Evolutionary conservation across 768 basidiomycete species (phyloP).

Genomic region (Termitomyces titanicus): DNA sequence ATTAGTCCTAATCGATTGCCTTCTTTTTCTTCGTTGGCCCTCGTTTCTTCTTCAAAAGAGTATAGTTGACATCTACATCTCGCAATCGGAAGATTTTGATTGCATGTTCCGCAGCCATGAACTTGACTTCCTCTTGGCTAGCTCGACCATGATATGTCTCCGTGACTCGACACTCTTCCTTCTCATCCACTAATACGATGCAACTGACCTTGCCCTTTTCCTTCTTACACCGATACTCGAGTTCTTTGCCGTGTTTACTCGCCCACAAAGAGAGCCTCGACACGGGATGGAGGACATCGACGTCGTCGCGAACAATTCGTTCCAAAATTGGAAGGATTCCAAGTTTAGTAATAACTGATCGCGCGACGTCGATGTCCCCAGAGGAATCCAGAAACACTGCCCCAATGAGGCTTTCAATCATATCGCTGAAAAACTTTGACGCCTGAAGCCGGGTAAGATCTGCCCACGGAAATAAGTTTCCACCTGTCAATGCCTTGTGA

Average conservation of each 20-base stretch:
- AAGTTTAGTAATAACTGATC: constrained; percentile 43
- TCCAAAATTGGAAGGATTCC: constrained; percentile 60
- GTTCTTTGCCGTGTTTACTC: constrained; percentile 36
- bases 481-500: constrained; percentile 37
- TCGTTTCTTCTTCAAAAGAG: constrained; percentile 20
- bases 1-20: background rate
- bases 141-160: constrained; percentile 48
- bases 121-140: constrained; percentile 63
- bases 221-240: constrained; percentile 42
- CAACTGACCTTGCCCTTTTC: constrained; percentile 50
- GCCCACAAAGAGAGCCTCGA: constrained; percentile 66
- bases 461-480: constrained; percentile 66
- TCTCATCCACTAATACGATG: constrained; percentile 43
- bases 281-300: constrained; percentile 74
- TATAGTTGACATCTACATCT: constrained; percentile 22
- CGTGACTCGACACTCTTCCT: constrained; percentile 39
- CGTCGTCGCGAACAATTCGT: constrained; percentile 58
- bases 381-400: constrained; percentile 70
- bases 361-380: constrained; percentile 51
- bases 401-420: constrained; percentile 72
- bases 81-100: constrained; percentile 42
- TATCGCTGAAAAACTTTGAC: constrained; percentile 77
- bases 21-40: constrained; percentile 12
- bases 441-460: constrained; percentile 71
- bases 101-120: constrained; percentile 61